Evolutionary conservation across 495 filamentous ascomycete genomes (phyloP).

Genomic region (Xylaria telfairii): DNA sequence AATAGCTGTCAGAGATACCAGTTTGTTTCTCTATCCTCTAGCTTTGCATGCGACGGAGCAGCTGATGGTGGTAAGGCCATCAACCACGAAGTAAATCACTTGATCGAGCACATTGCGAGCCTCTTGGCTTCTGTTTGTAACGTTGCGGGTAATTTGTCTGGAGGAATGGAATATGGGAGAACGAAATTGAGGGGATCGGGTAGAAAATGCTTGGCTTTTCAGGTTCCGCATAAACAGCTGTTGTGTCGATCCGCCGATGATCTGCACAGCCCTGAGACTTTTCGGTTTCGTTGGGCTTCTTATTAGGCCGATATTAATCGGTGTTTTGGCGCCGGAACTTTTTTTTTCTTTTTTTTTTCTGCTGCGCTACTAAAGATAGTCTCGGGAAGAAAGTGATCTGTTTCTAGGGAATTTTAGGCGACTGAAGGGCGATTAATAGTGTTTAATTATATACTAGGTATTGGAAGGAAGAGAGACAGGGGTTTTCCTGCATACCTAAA

Average conservation of each 20-base stretch:
- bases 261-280: neutral
- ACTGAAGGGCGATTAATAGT: neutral
- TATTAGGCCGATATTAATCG: neutral
- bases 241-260: constrained; percentile 11
- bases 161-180: constrained; percentile 4
- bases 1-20: neutral
- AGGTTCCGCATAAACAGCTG: constrained; percentile 8
- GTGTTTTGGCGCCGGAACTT: neutral
- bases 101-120: constrained; percentile 2
- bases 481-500: constrained; percentile 14
- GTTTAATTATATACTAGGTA: constrained; percentile 11
- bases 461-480: constrained; percentile 3
- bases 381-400: neutral
- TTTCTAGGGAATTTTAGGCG: neutral
- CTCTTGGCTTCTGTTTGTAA: constrained; percentile 1
- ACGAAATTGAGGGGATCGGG: constrained; percentile 8
- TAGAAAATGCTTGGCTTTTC: constrained; percentile 8
- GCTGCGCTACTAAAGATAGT: neutral
- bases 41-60: neutral
- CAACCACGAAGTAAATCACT: neutral
- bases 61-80: neutral
- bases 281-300: neutral
- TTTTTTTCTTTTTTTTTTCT: neutral
- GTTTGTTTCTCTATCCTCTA: constrained; percentile 1
- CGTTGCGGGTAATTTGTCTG: constrained; percentile 13